Evolutionary conservation across 2,329 filamentous ascomycete species (phyloP).

Genomic region (Diplodia corticola): DNA sequence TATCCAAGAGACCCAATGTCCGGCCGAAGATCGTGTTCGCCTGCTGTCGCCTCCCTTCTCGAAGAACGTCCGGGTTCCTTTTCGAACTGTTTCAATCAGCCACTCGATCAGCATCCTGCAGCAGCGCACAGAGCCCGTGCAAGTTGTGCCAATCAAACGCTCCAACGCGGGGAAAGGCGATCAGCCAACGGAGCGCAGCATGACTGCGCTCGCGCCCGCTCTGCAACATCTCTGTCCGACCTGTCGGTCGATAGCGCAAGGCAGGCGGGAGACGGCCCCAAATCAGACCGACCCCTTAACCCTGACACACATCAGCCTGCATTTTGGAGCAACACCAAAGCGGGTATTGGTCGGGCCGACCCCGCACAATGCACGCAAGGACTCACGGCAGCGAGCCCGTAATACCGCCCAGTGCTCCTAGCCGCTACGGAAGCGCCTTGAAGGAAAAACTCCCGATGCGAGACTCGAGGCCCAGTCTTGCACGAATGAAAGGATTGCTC

Average conservation of each 20-base stretch:
- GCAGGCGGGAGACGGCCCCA: too few species aligned
- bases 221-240: background rate
- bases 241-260: background rate
- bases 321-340: background rate
- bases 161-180: background rate
- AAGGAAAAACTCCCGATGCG: background rate
- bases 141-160: background rate
- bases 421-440: background rate
- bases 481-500: background rate
- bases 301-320: background rate
- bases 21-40: background rate
- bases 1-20: background rate
- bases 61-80: background rate
- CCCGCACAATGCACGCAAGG: constrained; percentile 8
- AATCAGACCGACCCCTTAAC: background rate
- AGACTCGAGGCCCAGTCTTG: background rate
- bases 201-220: background rate
- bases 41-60: background rate
- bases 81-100: background rate
- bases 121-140: background rate
- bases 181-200: background rate
- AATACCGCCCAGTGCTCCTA: background rate
- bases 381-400: background rate
- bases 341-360: constrained; percentile 13
- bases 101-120: background rate